Evolutionary conservation across 2,329 filamentous ascomycete species (phyloP), one percentile per base, ranked within the genome.

Genomic region (Sphaerulina vaccinii): DNA sequence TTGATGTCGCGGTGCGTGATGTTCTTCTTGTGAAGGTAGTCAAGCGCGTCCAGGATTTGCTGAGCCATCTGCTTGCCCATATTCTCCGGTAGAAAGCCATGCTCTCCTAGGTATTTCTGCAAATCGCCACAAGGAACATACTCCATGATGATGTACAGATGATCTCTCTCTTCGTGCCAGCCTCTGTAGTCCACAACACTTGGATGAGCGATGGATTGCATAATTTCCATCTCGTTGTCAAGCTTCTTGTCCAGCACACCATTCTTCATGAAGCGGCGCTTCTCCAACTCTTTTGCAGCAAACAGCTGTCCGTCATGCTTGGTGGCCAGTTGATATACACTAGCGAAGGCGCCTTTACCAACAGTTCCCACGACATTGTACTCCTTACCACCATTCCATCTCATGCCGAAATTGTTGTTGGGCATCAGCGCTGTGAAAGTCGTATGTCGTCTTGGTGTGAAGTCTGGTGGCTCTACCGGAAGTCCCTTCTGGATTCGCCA

Each of bases 1-100:
- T 99, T 99, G 66, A 99, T 90, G 70, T 99, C 93, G n/a, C 93
- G 87, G 71, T 99, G 93, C 0, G 92, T 97, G 62, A 99, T 96
- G 65, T 87, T 90, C 63, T 87, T 86, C 47, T 79, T 76, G 69
- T 99, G 93, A 7, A 99, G 77, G 68, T 99, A 96, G 23, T 83
- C 84, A 46, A 99, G 75, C 1, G 92, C 92, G 60, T 86, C 82
- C 37, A 96, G 74, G 29, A 97, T 81, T 68, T 95, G 90, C 16
- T 73, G 69, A 1, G 90, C 82, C 69, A 96, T 87, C 4, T 75
- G 75, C 68, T 86, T 84, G n/a, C 84, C 86, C 59, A 85, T 75
- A 1, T 70, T 61, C 66, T 97, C 92, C 0, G 76, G 71, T 44
- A 97, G 79, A 0, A 77, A 71, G 1, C 82, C 82, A 23, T 81